These are phyloP conservation scores for Kalaharituber pfeilii DNA, from an alignment of 2,329 filamentous ascomycete species.

Conservation along the genomic window DNA sequence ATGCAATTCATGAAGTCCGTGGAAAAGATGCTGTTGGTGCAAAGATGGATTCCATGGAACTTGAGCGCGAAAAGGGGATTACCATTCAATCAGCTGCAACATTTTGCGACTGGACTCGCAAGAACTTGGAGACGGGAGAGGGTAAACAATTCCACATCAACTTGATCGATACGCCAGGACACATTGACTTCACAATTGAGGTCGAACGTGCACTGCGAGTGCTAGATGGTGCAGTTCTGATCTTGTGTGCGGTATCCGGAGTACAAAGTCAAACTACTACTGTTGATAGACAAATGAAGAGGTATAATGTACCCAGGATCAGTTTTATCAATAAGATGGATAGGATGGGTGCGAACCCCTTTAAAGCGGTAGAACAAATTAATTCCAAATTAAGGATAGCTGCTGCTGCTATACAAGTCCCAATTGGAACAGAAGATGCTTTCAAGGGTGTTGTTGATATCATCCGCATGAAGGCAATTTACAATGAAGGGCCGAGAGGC, in stretches of 20 bases:
- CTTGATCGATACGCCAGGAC: constrained; percentile 92
- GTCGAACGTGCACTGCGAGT: constrained; percentile 90
- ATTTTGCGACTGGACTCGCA: constrained; percentile 92
- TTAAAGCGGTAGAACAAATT: constrained; percentile 94
- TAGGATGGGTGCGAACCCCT: constrained; percentile 93
- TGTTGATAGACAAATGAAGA: constrained; percentile 94
- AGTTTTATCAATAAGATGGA: constrained; percentile 99
- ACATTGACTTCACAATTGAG: constrained; percentile 98
- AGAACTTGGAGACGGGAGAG: constrained; percentile 47
- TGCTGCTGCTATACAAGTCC: constrained; percentile 84
- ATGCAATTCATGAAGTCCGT: constrained; percentile 90
- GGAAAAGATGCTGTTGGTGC: constrained; percentile 88
- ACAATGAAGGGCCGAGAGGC: constrained; percentile 72
- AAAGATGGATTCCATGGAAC: constrained; percentile 99
- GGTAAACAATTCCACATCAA: constrained; percentile 95
- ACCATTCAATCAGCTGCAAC: constrained; percentile 97
- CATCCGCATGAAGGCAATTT: constrained; percentile 79
- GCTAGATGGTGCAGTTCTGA: constrained; percentile 93
- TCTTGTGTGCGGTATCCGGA: constrained; percentile 89
- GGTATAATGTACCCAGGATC: constrained; percentile 88
- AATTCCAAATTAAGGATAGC: constrained; percentile 75
- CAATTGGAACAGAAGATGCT: constrained; percentile 79
- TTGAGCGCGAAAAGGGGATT: constrained; percentile 96
- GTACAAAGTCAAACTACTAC: constrained; percentile 98
- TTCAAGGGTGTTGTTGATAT: constrained; percentile 88